Conservation (phyloP, 2,329 filamentous ascomycete genomes). For the Aspergillus puulaauensis region DNA sequence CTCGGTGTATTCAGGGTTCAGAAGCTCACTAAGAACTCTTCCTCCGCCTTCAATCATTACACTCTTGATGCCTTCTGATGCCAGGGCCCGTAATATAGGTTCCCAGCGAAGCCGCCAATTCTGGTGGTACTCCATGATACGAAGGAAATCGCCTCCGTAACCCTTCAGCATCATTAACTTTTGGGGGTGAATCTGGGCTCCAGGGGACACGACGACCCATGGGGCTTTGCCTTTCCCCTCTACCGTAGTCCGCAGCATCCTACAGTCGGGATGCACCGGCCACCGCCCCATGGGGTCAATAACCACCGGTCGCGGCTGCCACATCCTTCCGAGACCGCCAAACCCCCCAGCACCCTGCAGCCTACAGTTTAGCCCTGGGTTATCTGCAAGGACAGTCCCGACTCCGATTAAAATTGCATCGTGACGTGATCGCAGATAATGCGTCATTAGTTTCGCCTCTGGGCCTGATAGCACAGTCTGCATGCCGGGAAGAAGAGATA, state of each 20-base stretch:
- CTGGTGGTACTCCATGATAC: constrained; percentile 38
- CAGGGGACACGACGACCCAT: constrained; percentile 63
- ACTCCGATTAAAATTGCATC: constrained; percentile 83
- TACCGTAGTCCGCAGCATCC: constrained; percentile 65
- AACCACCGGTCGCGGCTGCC: constrained; percentile 78
- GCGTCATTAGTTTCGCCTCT: constrained; percentile 86
- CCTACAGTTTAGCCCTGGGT: constrained; percentile 82
- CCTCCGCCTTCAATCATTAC: constrained; percentile 93
- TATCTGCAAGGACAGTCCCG: constrained; percentile 78
- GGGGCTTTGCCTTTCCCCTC: constrained; percentile 70
- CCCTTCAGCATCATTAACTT: constrained; percentile 47
- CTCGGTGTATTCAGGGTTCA: constrained; percentile 61
- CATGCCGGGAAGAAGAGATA: constrained; percentile 74
- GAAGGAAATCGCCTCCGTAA: constrained; percentile 48
- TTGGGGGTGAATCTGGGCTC: constrained; percentile 46
- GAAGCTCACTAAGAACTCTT: constrained; percentile 74
- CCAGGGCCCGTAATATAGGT: constrained; percentile 60
- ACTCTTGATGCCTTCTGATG: constrained; percentile 63
- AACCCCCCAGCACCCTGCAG: constrained; percentile 61
- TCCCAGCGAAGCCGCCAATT: constrained; percentile 61
- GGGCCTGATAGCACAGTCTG: constrained; percentile 81
- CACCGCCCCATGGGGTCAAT: constrained; percentile 78
- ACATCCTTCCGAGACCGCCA: constrained; percentile 50
- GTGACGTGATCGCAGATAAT: constrained; percentile 79
- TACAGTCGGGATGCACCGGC: constrained; percentile 59